A percentile compares a stretch with the other conserved stretches of the same genome.
Evolutionary conservation across 2,329 filamentous ascomycete species (phyloP).

Genomic region (Beauveria varroae): DNA sequence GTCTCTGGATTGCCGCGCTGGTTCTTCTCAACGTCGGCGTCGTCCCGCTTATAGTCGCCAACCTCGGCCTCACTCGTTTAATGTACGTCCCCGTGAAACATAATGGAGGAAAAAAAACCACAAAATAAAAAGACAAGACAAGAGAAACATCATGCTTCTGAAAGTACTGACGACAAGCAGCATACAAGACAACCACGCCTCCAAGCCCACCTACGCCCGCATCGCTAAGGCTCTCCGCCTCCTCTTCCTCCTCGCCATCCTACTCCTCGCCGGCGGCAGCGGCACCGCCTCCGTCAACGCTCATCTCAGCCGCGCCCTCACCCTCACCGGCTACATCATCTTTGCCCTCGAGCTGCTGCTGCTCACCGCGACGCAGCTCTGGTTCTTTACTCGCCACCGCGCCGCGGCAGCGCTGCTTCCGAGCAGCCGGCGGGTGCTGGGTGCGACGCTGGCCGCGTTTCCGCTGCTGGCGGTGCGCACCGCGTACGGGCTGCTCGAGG

Average conservation of each 20-base stretch:
- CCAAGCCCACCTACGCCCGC: constrained; percentile 15
- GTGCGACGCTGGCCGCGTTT: constrained; percentile 15
- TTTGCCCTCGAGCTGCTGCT: constrained; percentile 15
- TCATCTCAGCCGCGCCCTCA: constrained; percentile 13
- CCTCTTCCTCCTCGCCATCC: constrained; percentile 14
- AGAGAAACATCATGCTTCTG: neutral
- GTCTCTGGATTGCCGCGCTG: constrained; percentile 19
- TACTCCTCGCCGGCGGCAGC: constrained; percentile 16
- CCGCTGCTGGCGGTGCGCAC: constrained; percentile 18
- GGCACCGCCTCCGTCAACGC: constrained; percentile 14
- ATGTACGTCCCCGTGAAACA: too few species aligned
- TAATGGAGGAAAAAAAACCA: too few species aligned
- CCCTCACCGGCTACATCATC: constrained; percentile 18
- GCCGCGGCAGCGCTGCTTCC: constrained; percentile 2
- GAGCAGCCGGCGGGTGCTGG: constrained; percentile 16
- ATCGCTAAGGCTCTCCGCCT: constrained; percentile 15
- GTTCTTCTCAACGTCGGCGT: constrained; percentile 24
- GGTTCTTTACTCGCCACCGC: constrained; percentile 6
- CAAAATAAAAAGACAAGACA: neutral
- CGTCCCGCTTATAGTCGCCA: constrained; percentile 20
- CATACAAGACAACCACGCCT: constrained; percentile 17
- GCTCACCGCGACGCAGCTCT: constrained; percentile 15
- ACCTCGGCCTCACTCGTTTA: constrained; percentile 20
- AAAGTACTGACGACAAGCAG: constrained; percentile 7
- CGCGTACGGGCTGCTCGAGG: constrained; percentile 18